These are phyloP conservation scores for Aspergillus sp. DNA, from an alignment of 2,329 filamentous ascomycete genomes.

Conservation along the genomic window DNA sequence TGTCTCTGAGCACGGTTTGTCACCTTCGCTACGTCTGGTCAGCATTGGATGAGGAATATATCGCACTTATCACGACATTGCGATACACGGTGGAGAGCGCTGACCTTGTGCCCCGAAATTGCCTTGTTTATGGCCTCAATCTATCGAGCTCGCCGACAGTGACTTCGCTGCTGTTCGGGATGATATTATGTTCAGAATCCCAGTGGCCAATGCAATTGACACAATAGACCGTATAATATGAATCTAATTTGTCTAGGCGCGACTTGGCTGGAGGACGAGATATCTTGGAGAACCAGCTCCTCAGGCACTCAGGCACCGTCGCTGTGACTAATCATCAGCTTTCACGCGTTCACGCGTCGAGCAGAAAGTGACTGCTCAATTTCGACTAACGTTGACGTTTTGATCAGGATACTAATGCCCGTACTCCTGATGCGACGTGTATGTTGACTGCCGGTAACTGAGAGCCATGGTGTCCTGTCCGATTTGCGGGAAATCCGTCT, in stretches of 20 bases:
- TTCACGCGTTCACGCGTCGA: slow-evolving; percentile 14
- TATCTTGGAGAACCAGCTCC: not conserved
- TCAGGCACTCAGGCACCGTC: slow-evolving; percentile 6
- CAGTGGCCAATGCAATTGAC: not conserved
- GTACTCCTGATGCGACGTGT: not conserved
- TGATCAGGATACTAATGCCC: not conserved
- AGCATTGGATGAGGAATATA: slow-evolving; percentile 2
- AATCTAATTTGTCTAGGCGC: not conserved
- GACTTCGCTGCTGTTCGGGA: not conserved
- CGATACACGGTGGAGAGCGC: not conserved
- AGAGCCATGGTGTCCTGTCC: slow-evolving; percentile 68
- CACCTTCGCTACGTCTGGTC: not conserved
- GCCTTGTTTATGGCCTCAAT: not conserved
- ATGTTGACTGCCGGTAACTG: slow-evolving; percentile 4
- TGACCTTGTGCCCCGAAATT: not conserved
- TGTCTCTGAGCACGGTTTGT: not conserved
- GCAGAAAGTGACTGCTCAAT: not conserved
- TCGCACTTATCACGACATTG: not conserved
- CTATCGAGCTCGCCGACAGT: not conserved
- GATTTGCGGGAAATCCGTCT: slow-evolving; percentile 67
- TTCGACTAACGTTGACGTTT: not conserved
- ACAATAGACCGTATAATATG: not conserved
- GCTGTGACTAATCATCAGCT: slow-evolving; percentile 8
- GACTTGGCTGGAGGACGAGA: not conserved
- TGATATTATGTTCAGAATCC: not conserved